phyloP scores from a whole-genome alignment of 768 basidiomycete genomes.

The Punctularia strigosozonata region DNA sequence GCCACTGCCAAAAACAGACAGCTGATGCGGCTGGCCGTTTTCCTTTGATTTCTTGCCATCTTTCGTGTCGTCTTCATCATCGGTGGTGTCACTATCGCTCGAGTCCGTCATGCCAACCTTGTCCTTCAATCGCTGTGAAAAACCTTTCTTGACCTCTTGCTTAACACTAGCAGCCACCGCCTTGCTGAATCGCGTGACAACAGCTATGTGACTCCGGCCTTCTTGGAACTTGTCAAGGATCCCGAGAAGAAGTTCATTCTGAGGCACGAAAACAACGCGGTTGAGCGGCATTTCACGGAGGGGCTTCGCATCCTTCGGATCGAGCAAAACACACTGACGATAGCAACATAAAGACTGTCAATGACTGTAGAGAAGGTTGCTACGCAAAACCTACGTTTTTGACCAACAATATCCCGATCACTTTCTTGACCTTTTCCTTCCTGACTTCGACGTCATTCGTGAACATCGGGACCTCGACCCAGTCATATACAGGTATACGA shows the following conservation, averaged over 20 bases:
- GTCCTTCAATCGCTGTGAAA: slow-evolving; percentile 62
- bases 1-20: no score
- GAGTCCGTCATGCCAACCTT: slow-evolving; percentile 45
- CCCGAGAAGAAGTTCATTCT: slow-evolving; percentile 69
- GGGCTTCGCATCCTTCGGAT: slow-evolving; percentile 74
- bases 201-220: slow-evolving; percentile 79
- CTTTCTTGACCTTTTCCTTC: slow-evolving; percentile 57
- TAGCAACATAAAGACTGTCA: background rate
- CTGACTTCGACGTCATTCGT: no score
- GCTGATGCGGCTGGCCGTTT: slow-evolving; percentile 10
- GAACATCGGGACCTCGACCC: slow-evolving; percentile 45
- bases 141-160: slow-evolving; percentile 62
- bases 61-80: slow-evolving; percentile 6
- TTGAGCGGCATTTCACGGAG: slow-evolving; percentile 68
- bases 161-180: slow-evolving; percentile 68
- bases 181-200: slow-evolving; percentile 65
- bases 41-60: slow-evolving; percentile 11
- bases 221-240: slow-evolving; percentile 82
- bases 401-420: slow-evolving; percentile 71
- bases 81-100: slow-evolving; percentile 14
- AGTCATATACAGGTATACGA: slow-evolving; percentile 74
- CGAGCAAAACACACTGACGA: slow-evolving; percentile 56
- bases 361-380: background rate
- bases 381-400: slow-evolving; percentile 46
- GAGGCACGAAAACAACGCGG: slow-evolving; percentile 69